Evolutionary conservation across 106 monocot species (phyloP).

Genomic region (Triglochin maritima): DNA sequence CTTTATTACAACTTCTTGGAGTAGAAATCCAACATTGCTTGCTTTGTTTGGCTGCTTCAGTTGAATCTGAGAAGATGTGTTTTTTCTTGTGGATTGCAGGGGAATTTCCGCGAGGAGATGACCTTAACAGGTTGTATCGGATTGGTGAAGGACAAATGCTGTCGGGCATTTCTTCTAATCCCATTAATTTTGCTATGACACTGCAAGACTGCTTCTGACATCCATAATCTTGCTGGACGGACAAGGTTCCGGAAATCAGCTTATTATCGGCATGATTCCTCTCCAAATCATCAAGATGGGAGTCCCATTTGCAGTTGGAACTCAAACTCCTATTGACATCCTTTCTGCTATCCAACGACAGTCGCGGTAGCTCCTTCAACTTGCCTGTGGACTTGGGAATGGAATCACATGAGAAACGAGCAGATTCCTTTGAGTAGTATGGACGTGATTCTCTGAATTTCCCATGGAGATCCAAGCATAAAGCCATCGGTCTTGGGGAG

Average conservation of each 20-base stretch:
- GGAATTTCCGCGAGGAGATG: slow-evolving; percentile 1
- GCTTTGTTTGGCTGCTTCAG: not conserved
- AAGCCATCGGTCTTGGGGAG: slow-evolving; percentile 46
- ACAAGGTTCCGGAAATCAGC: slow-evolving; percentile 1
- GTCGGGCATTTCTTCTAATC: slow-evolving; percentile 54
- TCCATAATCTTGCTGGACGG: slow-evolving; percentile 27
- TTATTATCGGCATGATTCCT: slow-evolving; percentile 13
- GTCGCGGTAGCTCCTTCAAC: slow-evolving; percentile 49
- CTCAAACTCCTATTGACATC: slow-evolving; percentile 24
- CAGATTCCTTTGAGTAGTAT: slow-evolving; percentile 22
- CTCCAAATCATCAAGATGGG: slow-evolving; percentile 26
- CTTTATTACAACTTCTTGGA: slow-evolving; percentile 12
- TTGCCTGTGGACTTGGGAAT: slow-evolving; percentile 19
- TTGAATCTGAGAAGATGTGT: not conserved
- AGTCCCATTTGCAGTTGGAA: slow-evolving; percentile 24
- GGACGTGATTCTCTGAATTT: slow-evolving; percentile 45
- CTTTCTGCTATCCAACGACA: slow-evolving; percentile 74
- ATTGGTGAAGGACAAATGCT: not conserved
- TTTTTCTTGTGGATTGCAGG: not conserved
- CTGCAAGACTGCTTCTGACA: slow-evolving; percentile 22
- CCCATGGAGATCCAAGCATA: slow-evolving; percentile 30
- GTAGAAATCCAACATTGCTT: slow-evolving; percentile 15
- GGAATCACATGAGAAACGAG: slow-evolving; percentile 48
- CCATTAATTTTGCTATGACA: slow-evolving; percentile 89
- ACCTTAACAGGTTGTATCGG: not conserved